Evolutionary conservation across 2,329 filamentous ascomycete genomes (phyloP).

Genomic region (Bipolaris victoriae): DNA sequence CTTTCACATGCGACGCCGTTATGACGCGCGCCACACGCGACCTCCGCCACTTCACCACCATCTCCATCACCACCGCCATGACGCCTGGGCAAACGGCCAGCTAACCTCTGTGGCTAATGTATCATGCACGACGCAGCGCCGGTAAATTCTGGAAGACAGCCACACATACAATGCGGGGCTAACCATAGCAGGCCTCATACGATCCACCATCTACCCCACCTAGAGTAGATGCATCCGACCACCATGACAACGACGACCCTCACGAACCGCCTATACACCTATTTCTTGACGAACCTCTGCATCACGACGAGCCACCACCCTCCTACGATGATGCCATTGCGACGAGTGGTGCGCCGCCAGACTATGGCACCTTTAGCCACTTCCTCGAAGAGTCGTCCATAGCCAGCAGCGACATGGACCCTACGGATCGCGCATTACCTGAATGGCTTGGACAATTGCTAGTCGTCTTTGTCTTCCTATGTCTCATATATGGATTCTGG

Average conservation of each 20-base stretch:
- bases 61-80: conserved; percentile 6
- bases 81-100: conserved; percentile 1
- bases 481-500: conserved; percentile 43
- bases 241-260: conserved; percentile 19
- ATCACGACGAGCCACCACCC: conserved; percentile 39
- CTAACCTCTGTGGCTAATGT: neutral
- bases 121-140: conserved; percentile 21
- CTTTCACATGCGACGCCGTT: conserved; percentile 20
- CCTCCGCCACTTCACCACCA: conserved; percentile 6
- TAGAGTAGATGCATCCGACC: neutral
- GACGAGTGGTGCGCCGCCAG: conserved; percentile 30
- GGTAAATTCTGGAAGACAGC: neutral
- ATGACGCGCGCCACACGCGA: conserved; percentile 23
- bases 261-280: conserved; percentile 15
- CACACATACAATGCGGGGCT: neutral
- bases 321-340: conserved; percentile 44
- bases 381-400: conserved; percentile 40
- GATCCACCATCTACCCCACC: conserved; percentile 20
- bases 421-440: conserved; percentile 29
- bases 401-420: conserved; percentile 38
- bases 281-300: conserved; percentile 1
- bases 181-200: conserved; percentile 12
- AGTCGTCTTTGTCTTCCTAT: conserved; percentile 34
- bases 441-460: conserved; percentile 41
- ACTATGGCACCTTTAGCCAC: conserved; percentile 40